These are phyloP conservation scores for Verticillium longisporum DNA, from an alignment of 2,329 filamentous ascomycete species.

Conservation along the genomic window DNA sequence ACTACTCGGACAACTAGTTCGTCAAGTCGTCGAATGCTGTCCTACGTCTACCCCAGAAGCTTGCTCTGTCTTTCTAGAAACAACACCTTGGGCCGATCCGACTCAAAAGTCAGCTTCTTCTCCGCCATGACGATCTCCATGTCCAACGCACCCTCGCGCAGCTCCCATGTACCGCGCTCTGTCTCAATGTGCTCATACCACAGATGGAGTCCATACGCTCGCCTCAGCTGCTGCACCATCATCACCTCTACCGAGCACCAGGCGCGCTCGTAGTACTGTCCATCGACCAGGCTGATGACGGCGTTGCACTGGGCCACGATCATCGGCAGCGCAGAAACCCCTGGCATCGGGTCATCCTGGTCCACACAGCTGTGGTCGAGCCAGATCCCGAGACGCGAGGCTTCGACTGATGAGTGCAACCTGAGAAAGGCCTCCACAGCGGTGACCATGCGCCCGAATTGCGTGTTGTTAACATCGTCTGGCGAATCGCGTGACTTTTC, in stretches of 20 bases:
- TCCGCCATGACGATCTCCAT: slow-evolving; percentile 7
- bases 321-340: slow-evolving; percentile 26
- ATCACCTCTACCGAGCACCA: slow-evolving; percentile 30
- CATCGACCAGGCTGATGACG: slow-evolving; percentile 28
- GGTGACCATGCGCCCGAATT: slow-evolving; percentile 22
- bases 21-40: too few relatives aligned
- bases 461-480: slow-evolving; percentile 21
- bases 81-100: slow-evolving; percentile 15
- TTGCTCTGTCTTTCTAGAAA: slow-evolving; percentile 18
- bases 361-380: slow-evolving; percentile 29
- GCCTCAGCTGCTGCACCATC: slow-evolving; percentile 22
- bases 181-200: slow-evolving; percentile 21
- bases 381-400: slow-evolving; percentile 18
- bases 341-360: slow-evolving; percentile 23
- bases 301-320: slow-evolving; percentile 30
- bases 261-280: slow-evolving; percentile 24
- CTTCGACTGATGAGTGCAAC: slow-evolving; percentile 15
- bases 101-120: slow-evolving; percentile 13
- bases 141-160: slow-evolving; percentile 5
- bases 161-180: neutral
- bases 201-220: slow-evolving; percentile 21
- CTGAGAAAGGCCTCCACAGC: slow-evolving; percentile 20
- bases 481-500: slow-evolving; percentile 11
- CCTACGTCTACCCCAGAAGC: slow-evolving; percentile 8
- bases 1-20: too few relatives aligned